These are phyloP conservation scores for Penicillium sumatraense DNA, from an alignment of 2,329 filamentous ascomycete genomes.

Conservation along the genomic window DNA sequence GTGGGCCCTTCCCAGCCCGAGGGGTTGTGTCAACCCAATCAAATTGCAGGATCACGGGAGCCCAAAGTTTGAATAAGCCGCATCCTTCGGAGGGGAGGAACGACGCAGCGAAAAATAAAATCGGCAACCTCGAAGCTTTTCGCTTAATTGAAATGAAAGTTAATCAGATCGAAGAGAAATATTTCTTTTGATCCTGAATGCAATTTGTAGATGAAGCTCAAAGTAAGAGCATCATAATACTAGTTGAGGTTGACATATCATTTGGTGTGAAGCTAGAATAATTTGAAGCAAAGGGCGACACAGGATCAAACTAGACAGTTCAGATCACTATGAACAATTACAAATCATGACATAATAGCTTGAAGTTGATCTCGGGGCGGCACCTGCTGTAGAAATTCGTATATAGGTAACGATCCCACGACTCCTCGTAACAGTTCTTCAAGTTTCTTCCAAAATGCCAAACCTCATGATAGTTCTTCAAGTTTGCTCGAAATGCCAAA, in stretches of 20 bases:
- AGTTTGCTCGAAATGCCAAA: background rate
- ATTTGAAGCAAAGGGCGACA: background rate
- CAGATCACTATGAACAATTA: background rate
- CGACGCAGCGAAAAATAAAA: no score
- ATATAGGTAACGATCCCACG: background rate
- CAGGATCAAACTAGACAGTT: conserved; percentile 4
- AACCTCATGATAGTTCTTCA: conserved; percentile 3
- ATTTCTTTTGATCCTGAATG: conserved; percentile 5
- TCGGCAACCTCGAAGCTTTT: no score
- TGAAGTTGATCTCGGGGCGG: conserved; percentile 1
- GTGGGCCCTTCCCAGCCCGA: no score
- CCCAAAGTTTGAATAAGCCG: no score
- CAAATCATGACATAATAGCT: background rate
- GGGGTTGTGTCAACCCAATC: no score
- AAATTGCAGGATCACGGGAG: no score
- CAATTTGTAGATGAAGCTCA: conserved; percentile 1
- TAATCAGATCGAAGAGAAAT: no score
- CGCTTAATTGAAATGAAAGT: no score
- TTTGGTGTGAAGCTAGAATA: background rate
- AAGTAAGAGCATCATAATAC: background rate
- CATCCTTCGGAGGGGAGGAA: no score
- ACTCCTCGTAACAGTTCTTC: no score
- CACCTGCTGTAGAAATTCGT: background rate
- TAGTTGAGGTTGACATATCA: background rate
- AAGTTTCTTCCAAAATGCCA: no score